phyloP scores from a whole-genome alignment of 1,139 yeast species.

The Diutina mesorugosa region DNA sequence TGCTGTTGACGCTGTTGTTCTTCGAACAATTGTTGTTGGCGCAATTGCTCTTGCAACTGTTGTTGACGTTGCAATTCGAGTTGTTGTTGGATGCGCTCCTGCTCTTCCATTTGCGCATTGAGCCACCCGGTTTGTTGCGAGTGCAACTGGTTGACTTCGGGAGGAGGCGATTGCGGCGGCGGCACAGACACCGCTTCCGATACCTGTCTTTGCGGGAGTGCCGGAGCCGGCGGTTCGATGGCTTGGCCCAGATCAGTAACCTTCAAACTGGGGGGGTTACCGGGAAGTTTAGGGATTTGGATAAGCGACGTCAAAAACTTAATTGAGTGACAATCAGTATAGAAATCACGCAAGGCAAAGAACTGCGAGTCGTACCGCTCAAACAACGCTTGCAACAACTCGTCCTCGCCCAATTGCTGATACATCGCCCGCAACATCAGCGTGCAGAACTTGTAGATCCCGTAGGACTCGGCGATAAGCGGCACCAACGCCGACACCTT shows the following conservation, averaged over 20 bases:
- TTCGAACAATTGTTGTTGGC: slow-evolving; percentile 52
- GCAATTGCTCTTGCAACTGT: slow-evolving; percentile 35
- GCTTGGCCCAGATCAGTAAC: slow-evolving; percentile 26
- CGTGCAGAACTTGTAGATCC: slow-evolving; percentile 79
- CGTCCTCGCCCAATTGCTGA: slow-evolving; percentile 64
- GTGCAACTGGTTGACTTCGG: neutral
- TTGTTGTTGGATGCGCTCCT: slow-evolving; percentile 21
- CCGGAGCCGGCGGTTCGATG: slow-evolving; percentile 17
- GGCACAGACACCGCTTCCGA: neutral
- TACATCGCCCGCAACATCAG: slow-evolving; percentile 89
- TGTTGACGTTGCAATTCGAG: slow-evolving; percentile 31
- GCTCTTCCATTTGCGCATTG: slow-evolving; percentile 1
- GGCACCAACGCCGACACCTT: slow-evolving; percentile 84
- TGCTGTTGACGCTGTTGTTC: slow-evolving; percentile 66
- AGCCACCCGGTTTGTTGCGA: slow-evolving; percentile 1
- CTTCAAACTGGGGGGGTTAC: slow-evolving; percentile 55
- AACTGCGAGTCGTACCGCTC: slow-evolving; percentile 75
- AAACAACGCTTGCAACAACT: slow-evolving; percentile 63
- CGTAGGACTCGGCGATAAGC: slow-evolving; percentile 84
- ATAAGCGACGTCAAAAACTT: slow-evolving; percentile 75
- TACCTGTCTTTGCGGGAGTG: neutral
- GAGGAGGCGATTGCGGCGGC: neutral
- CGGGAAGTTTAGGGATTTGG: slow-evolving; percentile 72
- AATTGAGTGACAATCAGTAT: slow-evolving; percentile 81
- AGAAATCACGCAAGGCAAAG: slow-evolving; percentile 66